Percentiles rank a stretch among this genome's conserved stretches.
Evolutionary conservation across 2,329 filamentous ascomycete genomes (phyloP).

Genomic region (Tolypocladium cylindrosporum): DNA sequence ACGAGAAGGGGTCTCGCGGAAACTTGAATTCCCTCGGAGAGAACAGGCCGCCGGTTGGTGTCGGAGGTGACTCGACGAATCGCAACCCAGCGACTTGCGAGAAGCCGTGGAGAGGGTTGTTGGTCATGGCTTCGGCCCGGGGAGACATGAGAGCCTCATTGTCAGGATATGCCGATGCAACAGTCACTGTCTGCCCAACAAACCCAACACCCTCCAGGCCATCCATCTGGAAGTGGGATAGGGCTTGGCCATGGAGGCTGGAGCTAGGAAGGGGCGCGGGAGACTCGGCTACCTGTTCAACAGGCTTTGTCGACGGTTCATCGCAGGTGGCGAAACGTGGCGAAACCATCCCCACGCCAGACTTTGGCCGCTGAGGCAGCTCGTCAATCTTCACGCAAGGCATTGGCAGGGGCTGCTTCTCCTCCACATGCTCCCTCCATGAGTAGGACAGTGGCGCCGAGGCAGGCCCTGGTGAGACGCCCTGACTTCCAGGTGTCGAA

Average conservation of each 20-base stretch:
- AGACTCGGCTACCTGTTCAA: slow-evolving; percentile 10
- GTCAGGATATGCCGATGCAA: slow-evolving; percentile 24
- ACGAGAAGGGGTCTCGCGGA: slow-evolving; percentile 40
- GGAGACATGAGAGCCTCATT: slow-evolving; percentile 59
- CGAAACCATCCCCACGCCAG: slow-evolving; percentile 14
- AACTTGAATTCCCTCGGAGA: slow-evolving; percentile 43
- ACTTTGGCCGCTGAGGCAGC: slow-evolving; percentile 24
- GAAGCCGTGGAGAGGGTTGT: slow-evolving; percentile 48
- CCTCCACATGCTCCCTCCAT: slow-evolving; percentile 40
- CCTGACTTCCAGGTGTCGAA: slow-evolving; percentile 39
- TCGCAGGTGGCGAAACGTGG: slow-evolving; percentile 3
- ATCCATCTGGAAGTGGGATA: slow-evolving; percentile 1
- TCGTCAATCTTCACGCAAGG: slow-evolving; percentile 6
- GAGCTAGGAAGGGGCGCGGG: slow-evolving; percentile 1
- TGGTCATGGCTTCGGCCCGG: slow-evolving; percentile 62
- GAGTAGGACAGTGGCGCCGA: slow-evolving; percentile 56
- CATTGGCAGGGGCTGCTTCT: neutral
- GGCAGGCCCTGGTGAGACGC: slow-evolving; percentile 52
- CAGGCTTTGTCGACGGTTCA: slow-evolving; percentile 26
- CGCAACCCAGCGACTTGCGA: slow-evolving; percentile 36
- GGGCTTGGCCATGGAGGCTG: neutral
- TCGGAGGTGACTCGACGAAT: slow-evolving; percentile 42
- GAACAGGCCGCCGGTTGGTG: slow-evolving; percentile 41
- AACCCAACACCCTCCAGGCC: slow-evolving; percentile 8
- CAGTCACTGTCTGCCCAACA: slow-evolving; percentile 24